Percentiles rank a stretch among this genome's conserved stretches.
phyloP scores from a whole-genome alignment of 352 stramenopile genomes.

The Pythium diclinum region DNA sequence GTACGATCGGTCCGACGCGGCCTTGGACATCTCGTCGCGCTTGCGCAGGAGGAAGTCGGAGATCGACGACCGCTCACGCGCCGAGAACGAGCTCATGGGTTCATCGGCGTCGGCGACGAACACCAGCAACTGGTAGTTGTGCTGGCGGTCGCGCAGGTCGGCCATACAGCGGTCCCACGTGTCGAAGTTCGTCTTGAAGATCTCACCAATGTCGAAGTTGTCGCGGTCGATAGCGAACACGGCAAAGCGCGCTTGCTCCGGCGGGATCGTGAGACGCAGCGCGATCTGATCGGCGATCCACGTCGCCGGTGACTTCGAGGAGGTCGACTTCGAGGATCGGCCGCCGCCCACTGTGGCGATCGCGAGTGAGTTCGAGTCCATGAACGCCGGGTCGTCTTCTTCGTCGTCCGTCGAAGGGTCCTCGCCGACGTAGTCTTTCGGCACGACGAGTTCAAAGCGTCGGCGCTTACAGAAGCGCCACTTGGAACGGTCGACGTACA shows the following conservation, averaged over 20 bases:
- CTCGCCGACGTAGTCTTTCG: constrained; percentile 32
- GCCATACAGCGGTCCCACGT: constrained; percentile 28
- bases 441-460: constrained; percentile 57
- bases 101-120: constrained; percentile 59
- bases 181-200: constrained; percentile 35
- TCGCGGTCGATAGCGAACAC: constrained; percentile 60
- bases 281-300: constrained; percentile 28
- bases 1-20: constrained; percentile 38
- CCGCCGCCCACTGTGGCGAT: constrained; percentile 7
- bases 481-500: constrained; percentile 57
- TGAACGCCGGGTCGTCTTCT: constrained; percentile 16
- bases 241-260: constrained; percentile 51
- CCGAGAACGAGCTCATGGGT: constrained; percentile 35
- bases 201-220: constrained; percentile 70
- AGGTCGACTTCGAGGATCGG: constrained; percentile 8
- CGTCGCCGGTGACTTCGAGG: constrained; percentile 5
- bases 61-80: constrained; percentile 48
- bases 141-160: constrained; percentile 23
- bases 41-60: constrained; percentile 57
- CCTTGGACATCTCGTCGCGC: constrained; percentile 54
- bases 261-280: constrained; percentile 41
- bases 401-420: constrained; percentile 31
- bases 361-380: constrained; percentile 11
- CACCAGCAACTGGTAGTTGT: constrained; percentile 65
- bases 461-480: constrained; percentile 63